Conservation (phyloP, 2,329 filamentous ascomycete species). For the Paraphoma sp. region DNA sequence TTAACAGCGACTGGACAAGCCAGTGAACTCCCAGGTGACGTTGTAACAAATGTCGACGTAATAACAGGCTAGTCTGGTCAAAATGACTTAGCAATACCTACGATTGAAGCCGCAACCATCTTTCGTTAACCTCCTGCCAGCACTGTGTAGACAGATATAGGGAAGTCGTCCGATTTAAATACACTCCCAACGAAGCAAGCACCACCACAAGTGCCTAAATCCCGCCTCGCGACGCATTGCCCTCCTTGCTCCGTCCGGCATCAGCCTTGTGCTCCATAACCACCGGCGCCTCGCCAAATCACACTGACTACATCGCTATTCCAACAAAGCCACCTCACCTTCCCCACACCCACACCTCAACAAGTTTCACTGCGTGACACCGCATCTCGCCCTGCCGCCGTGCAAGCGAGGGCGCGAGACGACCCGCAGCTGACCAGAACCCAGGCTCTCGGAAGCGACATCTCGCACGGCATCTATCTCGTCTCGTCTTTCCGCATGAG, state of each 20-base stretch:
- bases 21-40: too few species aligned
- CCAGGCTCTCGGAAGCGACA: slow-evolving; percentile 21
- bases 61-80: too few species aligned
- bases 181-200: too few species aligned
- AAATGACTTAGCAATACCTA: too few species aligned
- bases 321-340: neutral
- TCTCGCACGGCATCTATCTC: neutral
- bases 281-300: neutral
- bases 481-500: slow-evolving; percentile 7
- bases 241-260: neutral
- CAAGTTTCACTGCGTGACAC: slow-evolving; percentile 24
- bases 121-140: too few species aligned
- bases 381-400: slow-evolving; percentile 6
- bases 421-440: slow-evolving; percentile 15
- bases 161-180: too few species aligned
- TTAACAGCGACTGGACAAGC: too few species aligned
- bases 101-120: too few species aligned
- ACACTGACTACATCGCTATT: neutral
- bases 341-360: slow-evolving; percentile 7
- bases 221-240: too few species aligned
- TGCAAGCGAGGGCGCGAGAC: slow-evolving; percentile 8
- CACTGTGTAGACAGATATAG: too few species aligned
- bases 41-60: too few species aligned
- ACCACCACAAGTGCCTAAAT: too few species aligned
- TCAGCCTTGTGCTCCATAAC: neutral